These are phyloP conservation scores for Citrullus mucosospermus DNA, from an alignment of 306 rosid species.

Conservation along the genomic window DNA sequence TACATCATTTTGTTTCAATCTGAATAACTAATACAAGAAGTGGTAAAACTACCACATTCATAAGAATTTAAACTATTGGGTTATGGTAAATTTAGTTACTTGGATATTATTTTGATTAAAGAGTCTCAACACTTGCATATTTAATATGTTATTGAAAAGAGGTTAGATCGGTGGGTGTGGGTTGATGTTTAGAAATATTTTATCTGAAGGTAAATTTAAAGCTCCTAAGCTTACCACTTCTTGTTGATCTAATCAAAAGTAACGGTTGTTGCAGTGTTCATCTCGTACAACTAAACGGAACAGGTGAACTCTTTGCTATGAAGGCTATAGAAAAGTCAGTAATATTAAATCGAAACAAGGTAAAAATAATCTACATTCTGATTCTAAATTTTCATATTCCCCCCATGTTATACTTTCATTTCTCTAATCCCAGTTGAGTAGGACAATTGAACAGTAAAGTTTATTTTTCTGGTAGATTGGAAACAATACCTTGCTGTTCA, in stretches of 20 bases:
- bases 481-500: not conserved
- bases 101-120: not conserved
- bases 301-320: constrained; percentile 79
- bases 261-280: constrained; percentile 53
- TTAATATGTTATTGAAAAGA: not conserved
- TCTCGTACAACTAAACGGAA: constrained; percentile 75
- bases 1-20: not conserved
- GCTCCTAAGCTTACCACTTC: not conserved
- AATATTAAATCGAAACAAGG: constrained; percentile 92
- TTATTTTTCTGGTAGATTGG: not conserved
- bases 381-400: not conserved
- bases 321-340: constrained; percentile 91
- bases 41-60: not conserved
- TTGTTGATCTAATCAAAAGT: not conserved
- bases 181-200: not conserved
- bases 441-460: not conserved
- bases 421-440: not conserved
- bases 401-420: not conserved
- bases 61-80: not conserved
- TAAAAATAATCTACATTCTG: constrained; percentile 6
- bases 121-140: not conserved
- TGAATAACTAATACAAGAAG: not conserved
- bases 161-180: not conserved
- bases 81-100: not conserved
- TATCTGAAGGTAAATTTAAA: not conserved